phyloP scores from a whole-genome alignment of 495 filamentous ascomycete species.

The Aspergillus coremiiformis region DNA sequence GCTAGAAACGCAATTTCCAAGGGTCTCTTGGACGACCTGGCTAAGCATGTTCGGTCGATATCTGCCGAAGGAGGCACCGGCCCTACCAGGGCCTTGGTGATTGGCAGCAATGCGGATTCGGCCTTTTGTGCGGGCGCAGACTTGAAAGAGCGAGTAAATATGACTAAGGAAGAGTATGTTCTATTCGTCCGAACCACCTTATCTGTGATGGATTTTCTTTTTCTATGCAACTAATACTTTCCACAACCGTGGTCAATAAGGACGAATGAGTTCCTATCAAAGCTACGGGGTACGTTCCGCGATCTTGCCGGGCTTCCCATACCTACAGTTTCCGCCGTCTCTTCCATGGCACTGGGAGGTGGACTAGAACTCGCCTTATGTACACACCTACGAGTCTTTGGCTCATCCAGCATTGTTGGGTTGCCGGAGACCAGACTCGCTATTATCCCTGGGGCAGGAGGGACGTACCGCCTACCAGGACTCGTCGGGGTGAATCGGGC shows the following conservation, averaged over 20 bases:
- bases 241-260: slow-evolving; percentile 33
- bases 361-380: slow-evolving; percentile 85
- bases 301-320: slow-evolving; percentile 64
- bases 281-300: slow-evolving; percentile 65
- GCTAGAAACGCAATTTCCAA: slow-evolving; percentile 87
- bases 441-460: slow-evolving; percentile 91
- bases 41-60: slow-evolving; percentile 60
- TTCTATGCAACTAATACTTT: not conserved
- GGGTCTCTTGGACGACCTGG: slow-evolving; percentile 62
- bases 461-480: slow-evolving; percentile 73
- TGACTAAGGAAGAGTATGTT: slow-evolving; percentile 60
- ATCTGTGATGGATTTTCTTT: not conserved
- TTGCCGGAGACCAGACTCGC: slow-evolving; percentile 87
- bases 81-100: slow-evolving; percentile 65
- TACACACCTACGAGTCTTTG: slow-evolving; percentile 78
- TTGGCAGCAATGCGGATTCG: slow-evolving; percentile 68
- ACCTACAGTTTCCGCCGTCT: slow-evolving; percentile 81
- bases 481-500: slow-evolving; percentile 71
- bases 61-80: slow-evolving; percentile 57
- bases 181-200: not conserved
- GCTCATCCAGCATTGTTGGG: slow-evolving; percentile 62
- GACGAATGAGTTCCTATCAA: slow-evolving; percentile 64
- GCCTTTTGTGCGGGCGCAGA: slow-evolving; percentile 94
- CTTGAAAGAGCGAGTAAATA: slow-evolving; percentile 73
- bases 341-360: slow-evolving; percentile 76